phyloP scores from a whole-genome alignment of 257 asterid genomes.

The Voacanga thouarsii region DNA sequence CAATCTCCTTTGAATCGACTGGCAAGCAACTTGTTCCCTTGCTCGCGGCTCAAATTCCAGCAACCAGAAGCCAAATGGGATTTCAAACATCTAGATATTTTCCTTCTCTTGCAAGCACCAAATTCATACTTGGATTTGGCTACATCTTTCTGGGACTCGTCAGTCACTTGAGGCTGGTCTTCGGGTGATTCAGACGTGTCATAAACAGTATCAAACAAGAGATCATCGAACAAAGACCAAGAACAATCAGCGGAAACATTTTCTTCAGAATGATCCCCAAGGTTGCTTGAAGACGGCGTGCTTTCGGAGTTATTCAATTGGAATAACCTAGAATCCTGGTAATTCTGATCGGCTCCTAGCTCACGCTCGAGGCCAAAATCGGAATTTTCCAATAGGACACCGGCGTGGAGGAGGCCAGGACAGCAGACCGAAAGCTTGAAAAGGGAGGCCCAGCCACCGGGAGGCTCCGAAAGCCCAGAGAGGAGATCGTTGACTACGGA shows the following conservation, averaged over 20 bases:
- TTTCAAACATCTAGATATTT: slow-evolving; percentile 35
- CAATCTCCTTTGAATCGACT: slow-evolving; percentile 81
- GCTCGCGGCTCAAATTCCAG: slow-evolving; percentile 86
- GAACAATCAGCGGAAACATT: slow-evolving; percentile 39
- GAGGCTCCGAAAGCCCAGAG: slow-evolving; percentile 21
- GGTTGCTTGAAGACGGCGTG: slow-evolving; percentile 31
- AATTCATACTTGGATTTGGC: slow-evolving; percentile 18
- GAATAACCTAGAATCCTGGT: slow-evolving; percentile 7
- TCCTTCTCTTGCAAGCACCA: slow-evolving; percentile 41
- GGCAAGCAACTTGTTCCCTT: slow-evolving; percentile 75
- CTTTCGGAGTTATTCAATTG: slow-evolving; percentile 20
- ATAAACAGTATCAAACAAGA: slow-evolving; percentile 64
- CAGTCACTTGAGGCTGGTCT: slow-evolving; percentile 26
- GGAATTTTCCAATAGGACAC: slow-evolving; percentile 80
- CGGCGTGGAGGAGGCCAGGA: slow-evolving; percentile 80
- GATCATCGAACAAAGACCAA: slow-evolving; percentile 90
- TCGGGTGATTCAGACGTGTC: slow-evolving; percentile 44
- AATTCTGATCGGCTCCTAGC: slow-evolving; percentile 70
- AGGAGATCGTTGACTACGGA: slow-evolving; percentile 76
- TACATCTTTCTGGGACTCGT: slow-evolving; percentile 16
- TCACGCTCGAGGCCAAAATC: slow-evolving; percentile 95
- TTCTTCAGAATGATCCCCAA: slow-evolving; percentile 18
- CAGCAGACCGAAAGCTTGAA: slow-evolving; percentile 88
- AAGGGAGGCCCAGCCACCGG: slow-evolving; percentile 72
- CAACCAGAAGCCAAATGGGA: slow-evolving; percentile 68